Base-by-base conservation (phyloP, 2,329 filamentous ascomycete species). In the Fragosphaeria purpurea region DNA sequence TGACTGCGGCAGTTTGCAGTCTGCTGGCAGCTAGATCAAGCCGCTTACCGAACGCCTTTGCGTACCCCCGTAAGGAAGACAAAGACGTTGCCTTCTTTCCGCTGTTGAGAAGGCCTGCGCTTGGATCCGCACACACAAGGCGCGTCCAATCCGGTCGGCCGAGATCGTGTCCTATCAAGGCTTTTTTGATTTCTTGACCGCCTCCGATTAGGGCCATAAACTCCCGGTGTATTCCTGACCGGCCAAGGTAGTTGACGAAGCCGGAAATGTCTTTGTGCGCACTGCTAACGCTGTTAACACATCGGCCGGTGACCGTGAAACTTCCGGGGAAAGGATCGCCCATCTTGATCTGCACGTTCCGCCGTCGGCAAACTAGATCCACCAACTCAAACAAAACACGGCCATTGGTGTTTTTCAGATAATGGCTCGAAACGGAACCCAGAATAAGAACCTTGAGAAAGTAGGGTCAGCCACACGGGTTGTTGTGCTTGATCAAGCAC, bases 301-400 rank as follows among this genome's bases (percentile, higher is more conserved):
- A 46, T 7, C n/a, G 3, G 7, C 46, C 46, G 34, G 4, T 31
- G 7, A 53, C 34, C 2, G 33, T 41, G 7, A 47, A 38, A 32
- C 32, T 58, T 40, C 72, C 57, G 13, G 60, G 60, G 41, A 65
- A 65, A 1, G 67, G 65, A 7, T 66, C 62, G 41, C 62, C 59
- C 7, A 7, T 12, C 1, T 46, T 43, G 13, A 53, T 48, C 1
- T n/a, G 8, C 10, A 53, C 52, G 4, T 5, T 12, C 4, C 37
- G 46, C 10, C 48, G 52, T 30, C 41, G 42, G 33, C 44, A 40
- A 6, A 53, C 48, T 4, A 51, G 48, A 6, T 47, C 46, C 1
- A 51, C 8, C 3, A 53, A 43, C 4, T 53, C 48, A 7, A 48
- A 13, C 11, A 47, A 7, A 1, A 13, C 45, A 11, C 32, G 37